These are phyloP conservation scores for Saccharomycopsis capsularis DNA, from an alignment of 805 yeast species.

Conservation along the genomic window DNA sequence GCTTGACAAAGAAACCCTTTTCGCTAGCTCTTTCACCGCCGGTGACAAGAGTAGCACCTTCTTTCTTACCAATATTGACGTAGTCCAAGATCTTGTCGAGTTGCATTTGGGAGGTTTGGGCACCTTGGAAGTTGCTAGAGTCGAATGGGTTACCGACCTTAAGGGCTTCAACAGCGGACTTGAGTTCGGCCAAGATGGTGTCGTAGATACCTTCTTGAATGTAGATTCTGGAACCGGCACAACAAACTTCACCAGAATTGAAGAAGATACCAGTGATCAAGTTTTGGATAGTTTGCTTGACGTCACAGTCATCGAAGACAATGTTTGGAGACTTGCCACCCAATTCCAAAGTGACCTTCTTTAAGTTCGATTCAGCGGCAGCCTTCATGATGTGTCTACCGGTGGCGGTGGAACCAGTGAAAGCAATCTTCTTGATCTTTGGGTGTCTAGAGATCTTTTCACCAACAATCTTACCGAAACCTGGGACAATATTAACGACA, in stretches of 20 bases:
- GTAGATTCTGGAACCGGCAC: conserved; percentile 88
- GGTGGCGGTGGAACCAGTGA: conserved; percentile 92
- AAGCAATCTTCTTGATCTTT: conserved; percentile 81
- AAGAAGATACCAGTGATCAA: conserved; percentile 78
- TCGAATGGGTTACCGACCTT: conserved; percentile 84
- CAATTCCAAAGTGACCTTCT: conserved; percentile 87
- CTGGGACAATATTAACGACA: conserved; percentile 80
- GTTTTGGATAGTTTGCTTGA: conserved; percentile 68
- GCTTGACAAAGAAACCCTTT: conserved; percentile 63
- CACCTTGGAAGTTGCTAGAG: conserved; percentile 76
- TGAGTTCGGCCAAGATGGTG: conserved; percentile 56
- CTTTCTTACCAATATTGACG: conserved; percentile 68
- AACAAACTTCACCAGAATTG: conserved; percentile 95
- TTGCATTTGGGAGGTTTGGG: conserved; percentile 81
- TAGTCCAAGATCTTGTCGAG: conserved; percentile 69
- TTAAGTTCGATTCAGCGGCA: conserved; percentile 75
- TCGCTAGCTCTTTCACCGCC: conserved; percentile 61
- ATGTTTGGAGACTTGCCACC: conserved; percentile 97
- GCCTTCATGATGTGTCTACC: conserved; percentile 77
- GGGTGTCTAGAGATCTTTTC: conserved; percentile 71
- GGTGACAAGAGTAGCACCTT: conserved; percentile 71
- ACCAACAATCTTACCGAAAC: conserved; percentile 83
- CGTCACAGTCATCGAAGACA: conserved; percentile 78
- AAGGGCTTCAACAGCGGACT: conserved; percentile 43
- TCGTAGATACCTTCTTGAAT: conserved; percentile 84